Base-by-base conservation (phyloP, 768 basidiomycete species). In the Macrolepiota albuminosa region DNA sequence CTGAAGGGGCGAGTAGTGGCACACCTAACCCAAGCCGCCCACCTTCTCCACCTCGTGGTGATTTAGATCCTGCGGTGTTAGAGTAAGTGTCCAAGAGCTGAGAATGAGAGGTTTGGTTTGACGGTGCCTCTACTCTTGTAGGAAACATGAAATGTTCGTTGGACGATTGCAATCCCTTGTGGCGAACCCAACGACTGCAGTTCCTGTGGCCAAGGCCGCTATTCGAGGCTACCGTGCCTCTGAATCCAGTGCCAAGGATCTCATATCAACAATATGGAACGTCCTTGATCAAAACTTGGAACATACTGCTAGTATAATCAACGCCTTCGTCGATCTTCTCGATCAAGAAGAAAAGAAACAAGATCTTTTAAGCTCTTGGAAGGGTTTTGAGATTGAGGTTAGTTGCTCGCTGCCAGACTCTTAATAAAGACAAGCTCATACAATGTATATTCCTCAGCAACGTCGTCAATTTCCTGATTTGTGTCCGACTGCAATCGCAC, bases 321-420 rank as follows among this genome's bases (percentile, higher is more conserved):
- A 87, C 60, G 76, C 82, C 2, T 77, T 91, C 37, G 84, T 94
- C 5, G 93, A 93, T 63, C 72, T 93, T 73, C 46, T 65, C 74
- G 90, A 91, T 2, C 91, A 92, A 40, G 86, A 87, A 51, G 92
- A 94, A 24, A 95, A 97, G 81, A 88, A 88, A 58, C 78, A 81
- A 39, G 87, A 85, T 57, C 69, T 98, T 1, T 73, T 95, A 54
- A 67, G 76, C 0, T 88, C 91, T 0, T 91, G 95, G 88, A 91
- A 89, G 53, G 85, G 85, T 1, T 94, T 95, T 72, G 86, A 87
- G 58, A 77, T 91, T 33, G 91, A 96, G 83, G 91, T 93, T 60
- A 14, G 65, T 63, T 68, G 42, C 55, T n/a, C 36, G 8, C 37
- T 40, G 34, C 34, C 57, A 18, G 21, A 50, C 3, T 46, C 63